phyloP scores from a whole-genome alignment of 2,329 filamentous ascomycete genomes.

The Rachicladosporium sp. region DNA sequence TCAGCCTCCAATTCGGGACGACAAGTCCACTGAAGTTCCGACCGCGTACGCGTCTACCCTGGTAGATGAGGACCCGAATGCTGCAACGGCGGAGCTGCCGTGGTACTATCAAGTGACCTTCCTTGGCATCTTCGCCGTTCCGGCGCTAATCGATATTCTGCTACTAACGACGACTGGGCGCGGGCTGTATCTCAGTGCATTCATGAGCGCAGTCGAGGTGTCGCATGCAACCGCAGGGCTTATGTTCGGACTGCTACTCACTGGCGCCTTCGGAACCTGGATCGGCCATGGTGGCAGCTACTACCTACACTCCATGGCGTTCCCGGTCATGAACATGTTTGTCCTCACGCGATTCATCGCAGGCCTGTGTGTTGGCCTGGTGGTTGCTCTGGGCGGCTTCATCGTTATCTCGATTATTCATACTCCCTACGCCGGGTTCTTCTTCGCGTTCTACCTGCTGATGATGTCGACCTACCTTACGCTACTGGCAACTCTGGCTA shows the following conservation, averaged over 20 bases:
- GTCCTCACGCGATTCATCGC: slow-evolving; percentile 38
- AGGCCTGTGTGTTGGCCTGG: slow-evolving; percentile 34
- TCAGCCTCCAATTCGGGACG: slow-evolving; percentile 10
- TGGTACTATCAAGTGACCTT: slow-evolving; percentile 43
- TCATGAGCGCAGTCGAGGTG: slow-evolving; percentile 39
- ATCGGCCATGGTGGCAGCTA: slow-evolving; percentile 51
- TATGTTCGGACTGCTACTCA: slow-evolving; percentile 44
- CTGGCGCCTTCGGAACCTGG: slow-evolving; percentile 51
- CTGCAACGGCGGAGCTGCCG: slow-evolving; percentile 13
- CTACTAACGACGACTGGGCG: slow-evolving; percentile 47
- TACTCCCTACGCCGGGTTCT: slow-evolving; percentile 34
- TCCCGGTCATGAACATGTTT: slow-evolving; percentile 44
- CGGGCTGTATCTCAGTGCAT: slow-evolving; percentile 48
- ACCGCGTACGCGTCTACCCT: slow-evolving; percentile 11
- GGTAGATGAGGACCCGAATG: slow-evolving; percentile 5
- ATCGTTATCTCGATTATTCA: slow-evolving; percentile 34
- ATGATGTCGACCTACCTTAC: slow-evolving; percentile 48
- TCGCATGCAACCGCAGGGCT: slow-evolving; percentile 43
- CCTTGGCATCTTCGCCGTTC: slow-evolving; percentile 50
- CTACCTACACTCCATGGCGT: slow-evolving; percentile 46
- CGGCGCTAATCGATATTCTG: slow-evolving; percentile 49
- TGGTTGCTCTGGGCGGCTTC: slow-evolving; percentile 33
- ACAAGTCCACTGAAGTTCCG: slow-evolving; percentile 10
- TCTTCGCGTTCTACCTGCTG: slow-evolving; percentile 49
- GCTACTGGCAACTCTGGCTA: slow-evolving; percentile 37